Base-by-base conservation (phyloP, 352 stramenopile species). In the Phytophthora niederhauseri region DNA sequence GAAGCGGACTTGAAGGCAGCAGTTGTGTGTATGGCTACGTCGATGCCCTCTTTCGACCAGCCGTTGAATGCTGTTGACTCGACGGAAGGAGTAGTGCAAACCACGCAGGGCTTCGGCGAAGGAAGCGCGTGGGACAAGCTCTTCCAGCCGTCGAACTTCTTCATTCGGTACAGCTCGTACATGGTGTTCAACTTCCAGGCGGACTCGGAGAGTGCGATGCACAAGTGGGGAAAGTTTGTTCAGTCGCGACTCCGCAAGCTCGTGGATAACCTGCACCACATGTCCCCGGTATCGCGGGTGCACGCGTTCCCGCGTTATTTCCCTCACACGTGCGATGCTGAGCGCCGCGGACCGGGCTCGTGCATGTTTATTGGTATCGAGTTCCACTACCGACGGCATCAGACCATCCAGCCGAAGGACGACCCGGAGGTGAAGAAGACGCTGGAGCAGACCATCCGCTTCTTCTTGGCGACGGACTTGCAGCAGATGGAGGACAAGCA, bases 331-430 rank as follows among this genome's bases (percentile, higher is more conserved):
- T 84, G 72, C 38, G 63, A 80, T 20, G 72, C 67, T 15, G 62
- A 70, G 6, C 72, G 75, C 8, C n/a, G 66, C 7, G 69, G 64
- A 6, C 81, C 81, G 4, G 84, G 84, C 8, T 91, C 86, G 28
- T 95, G 82, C 45, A 84, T 94, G 81, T 92, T 94, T 58, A 91
- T 95, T 64, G 87, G 87, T 8, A 78, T 94, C 24, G 87, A 95
- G 55, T 93, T 94, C 55, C 77, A 92, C 34, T 75, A 72, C 22
- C 77, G 76, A 15, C 78, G 82, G 11, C 56, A 76, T n/a, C 59
- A 78, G 34, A 38, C 17, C 2, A 19, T 78, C 57, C 64, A 67
- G 3, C 70, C 73, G 20, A 81, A 92, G 60, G 82, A 93, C 54
- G 87, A 95, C 64, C 80, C 82, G 2, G 82, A 95, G 59, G 72